phyloP scores from a whole-genome alignment of 148 eudicot genomes.

The Diospyros lotus region DNA sequence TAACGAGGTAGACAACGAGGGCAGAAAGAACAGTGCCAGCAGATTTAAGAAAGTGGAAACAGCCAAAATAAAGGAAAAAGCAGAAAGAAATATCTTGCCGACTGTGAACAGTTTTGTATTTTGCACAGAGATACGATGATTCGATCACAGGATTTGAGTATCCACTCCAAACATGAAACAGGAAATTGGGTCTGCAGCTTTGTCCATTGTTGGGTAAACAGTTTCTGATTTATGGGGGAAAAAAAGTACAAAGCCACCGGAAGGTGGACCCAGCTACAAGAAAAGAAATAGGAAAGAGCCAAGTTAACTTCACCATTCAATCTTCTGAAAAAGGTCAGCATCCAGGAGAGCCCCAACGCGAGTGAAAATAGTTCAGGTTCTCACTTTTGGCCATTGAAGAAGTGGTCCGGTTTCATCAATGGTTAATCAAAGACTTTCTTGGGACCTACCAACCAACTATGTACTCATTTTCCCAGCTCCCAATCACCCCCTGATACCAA shows the following conservation, averaged over 20 bases:
- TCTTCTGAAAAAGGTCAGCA: neutral
- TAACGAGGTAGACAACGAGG: conserved; percentile 23
- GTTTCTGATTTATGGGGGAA: neutral
- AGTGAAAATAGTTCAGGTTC: neutral
- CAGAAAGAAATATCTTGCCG: no score
- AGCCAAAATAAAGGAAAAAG: neutral
- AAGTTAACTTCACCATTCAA: neutral
- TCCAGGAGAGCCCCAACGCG: neutral
- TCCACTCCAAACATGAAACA: neutral
- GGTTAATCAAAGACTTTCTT: neutral
- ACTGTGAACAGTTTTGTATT: no score
- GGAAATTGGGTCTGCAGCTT: conserved; percentile 9
- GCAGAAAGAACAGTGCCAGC: neutral
- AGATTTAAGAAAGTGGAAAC: neutral
- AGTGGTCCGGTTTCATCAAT: conserved; percentile 6
- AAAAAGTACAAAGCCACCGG: neutral
- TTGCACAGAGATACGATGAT: no score
- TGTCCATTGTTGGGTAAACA: neutral
- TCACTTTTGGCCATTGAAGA: neutral
- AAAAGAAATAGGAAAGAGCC: neutral
- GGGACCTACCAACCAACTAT: neutral
- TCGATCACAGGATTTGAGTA: neutral
- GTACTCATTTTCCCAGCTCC: neutral
- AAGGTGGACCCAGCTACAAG: neutral
- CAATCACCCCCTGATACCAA: conserved; percentile 7